A percentile compares a stretch with the other conserved stretches of the same genome.
Conservation (phyloP, 108 stramenopile genomes). For the Mediolabrus comicus region DNA sequence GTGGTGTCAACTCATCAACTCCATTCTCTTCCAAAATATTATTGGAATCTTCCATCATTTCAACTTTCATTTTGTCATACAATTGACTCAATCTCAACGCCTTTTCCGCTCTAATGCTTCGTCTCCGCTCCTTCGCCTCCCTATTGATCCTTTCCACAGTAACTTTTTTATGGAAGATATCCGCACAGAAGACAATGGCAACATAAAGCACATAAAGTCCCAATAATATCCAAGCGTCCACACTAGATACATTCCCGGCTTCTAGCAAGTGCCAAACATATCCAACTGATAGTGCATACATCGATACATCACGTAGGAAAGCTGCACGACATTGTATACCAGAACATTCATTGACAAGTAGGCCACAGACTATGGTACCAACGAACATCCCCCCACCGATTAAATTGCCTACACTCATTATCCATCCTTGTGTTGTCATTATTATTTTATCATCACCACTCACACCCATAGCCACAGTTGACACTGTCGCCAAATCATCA, state of each 20-base stretch:
- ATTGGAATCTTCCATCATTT: neutral
- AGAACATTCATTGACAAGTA: conserved; percentile 28
- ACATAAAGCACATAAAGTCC: conserved; percentile 45
- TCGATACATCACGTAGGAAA: conserved; percentile 46
- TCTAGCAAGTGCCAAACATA: conserved; percentile 31
- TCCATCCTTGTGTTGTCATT: conserved; percentile 37
- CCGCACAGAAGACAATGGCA: conserved; percentile 29
- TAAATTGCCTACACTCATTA: conserved; percentile 56
- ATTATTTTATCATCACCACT: neutral
- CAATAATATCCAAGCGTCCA: conserved; percentile 25
- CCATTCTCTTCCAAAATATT: conserved; percentile 4
- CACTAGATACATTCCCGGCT: conserved; percentile 13
- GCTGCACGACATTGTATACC: conserved; percentile 49
- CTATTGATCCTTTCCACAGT: conserved; percentile 16
- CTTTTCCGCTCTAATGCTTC: conserved; percentile 4
- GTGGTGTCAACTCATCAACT: neutral
- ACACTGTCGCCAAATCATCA: too few species aligned
- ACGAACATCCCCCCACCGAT: conserved; percentile 79
- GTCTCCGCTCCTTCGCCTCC: conserved; percentile 31
- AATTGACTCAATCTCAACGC: conserved; percentile 15
- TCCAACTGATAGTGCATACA: conserved; percentile 30
- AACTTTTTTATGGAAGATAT: conserved; percentile 53
- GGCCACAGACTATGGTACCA: conserved; percentile 50
- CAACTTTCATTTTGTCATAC: neutral
- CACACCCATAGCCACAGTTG: neutral